phyloP scores from a whole-genome alignment of 768 basidiomycete genomes.

The Punctularia strigosozonata region DNA sequence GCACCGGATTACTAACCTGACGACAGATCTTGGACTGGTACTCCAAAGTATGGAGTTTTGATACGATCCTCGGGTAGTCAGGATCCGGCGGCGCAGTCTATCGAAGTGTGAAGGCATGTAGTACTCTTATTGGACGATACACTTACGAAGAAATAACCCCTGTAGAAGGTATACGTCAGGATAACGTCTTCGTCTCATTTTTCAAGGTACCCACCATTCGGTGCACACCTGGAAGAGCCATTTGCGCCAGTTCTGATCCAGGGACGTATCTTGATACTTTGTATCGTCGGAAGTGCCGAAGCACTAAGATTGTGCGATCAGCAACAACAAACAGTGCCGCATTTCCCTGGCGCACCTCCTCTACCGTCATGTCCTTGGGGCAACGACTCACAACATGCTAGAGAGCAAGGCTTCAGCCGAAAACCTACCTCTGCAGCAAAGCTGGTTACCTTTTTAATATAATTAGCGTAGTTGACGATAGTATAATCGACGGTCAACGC shows the following conservation, averaged over 20 bases:
- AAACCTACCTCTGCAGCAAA: not conserved
- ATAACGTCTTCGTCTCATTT: no score
- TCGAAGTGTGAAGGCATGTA: not conserved
- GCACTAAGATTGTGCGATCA: no score
- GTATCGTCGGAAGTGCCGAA: conserved; percentile 74
- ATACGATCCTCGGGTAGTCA: conserved; percentile 64
- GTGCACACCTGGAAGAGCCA: conserved; percentile 93
- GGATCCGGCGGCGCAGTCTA: conserved; percentile 70
- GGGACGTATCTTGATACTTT: conserved; percentile 45
- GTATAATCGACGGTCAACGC: conserved; percentile 43
- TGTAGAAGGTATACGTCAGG: no score
- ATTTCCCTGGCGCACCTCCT: conserved; percentile 29
- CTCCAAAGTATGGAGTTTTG: conserved; percentile 61
- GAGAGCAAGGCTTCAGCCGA: conserved; percentile 1
- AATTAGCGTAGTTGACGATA: conserved; percentile 64
- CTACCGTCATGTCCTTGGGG: conserved; percentile 32
- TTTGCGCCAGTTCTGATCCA: conserved; percentile 70
- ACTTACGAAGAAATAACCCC: conserved; percentile 79
- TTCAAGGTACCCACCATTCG: no score
- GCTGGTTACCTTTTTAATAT: conserved; percentile 51
- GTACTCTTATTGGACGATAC: not conserved
- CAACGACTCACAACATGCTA: conserved; percentile 51
- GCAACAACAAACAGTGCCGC: not conserved
- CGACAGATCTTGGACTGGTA: conserved; percentile 59
- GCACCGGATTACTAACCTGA: conserved; percentile 28